Percentiles rank a stretch among this genome's conserved stretches.
These are phyloP conservation scores for Lactarius indigo DNA, from an alignment of 768 basidiomycete genomes.

Conservation along the genomic window DNA sequence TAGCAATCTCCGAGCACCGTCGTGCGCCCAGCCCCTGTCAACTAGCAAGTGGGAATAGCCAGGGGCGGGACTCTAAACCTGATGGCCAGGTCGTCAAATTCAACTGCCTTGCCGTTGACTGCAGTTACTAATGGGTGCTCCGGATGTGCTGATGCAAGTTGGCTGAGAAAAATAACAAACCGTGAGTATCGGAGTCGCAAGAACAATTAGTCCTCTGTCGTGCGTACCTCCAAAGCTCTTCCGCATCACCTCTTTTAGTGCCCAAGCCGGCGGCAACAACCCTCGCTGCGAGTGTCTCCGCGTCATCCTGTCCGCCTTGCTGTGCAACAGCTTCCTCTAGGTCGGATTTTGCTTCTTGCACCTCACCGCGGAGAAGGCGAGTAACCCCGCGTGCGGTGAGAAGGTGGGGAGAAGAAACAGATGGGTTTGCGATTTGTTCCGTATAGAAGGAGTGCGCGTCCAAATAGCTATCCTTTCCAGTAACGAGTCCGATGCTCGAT, in stretches of 20 bases:
- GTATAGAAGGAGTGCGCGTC: conserved; percentile 64
- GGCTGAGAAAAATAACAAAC: conserved; percentile 32
- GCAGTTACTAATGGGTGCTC: conserved; percentile 67
- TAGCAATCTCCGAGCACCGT: conserved; percentile 4
- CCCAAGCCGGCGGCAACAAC: conserved; percentile 62
- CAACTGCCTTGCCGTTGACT: conserved; percentile 51
- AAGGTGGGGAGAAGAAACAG: conserved; percentile 66
- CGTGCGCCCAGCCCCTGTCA: conserved; percentile 1
- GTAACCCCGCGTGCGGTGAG: conserved; percentile 78
- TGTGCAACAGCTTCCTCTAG: conserved; percentile 70
- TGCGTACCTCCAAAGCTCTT: conserved; percentile 69
- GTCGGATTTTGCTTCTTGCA: conserved; percentile 74
- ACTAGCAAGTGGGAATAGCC: conserved; percentile 33
- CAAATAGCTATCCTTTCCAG: conserved; percentile 65
- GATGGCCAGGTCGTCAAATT: conserved; percentile 61
- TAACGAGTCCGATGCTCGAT: conserved; percentile 71
- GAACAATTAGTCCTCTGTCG: conserved; percentile 7
- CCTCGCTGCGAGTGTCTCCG: conserved; percentile 66
- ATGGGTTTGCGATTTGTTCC: conserved; percentile 80
- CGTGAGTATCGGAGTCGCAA: conserved; percentile 17
- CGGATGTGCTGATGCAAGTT: conserved; percentile 50
- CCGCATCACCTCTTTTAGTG: conserved; percentile 56
- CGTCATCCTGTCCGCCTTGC: conserved; percentile 46
- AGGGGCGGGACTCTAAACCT: conserved; percentile 60
- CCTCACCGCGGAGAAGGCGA: conserved; percentile 72